These are phyloP conservation scores for Moesziomyces sp. DNA, from an alignment of 1,284 basidiomycete genomes.

Conservation along the genomic window DNA sequence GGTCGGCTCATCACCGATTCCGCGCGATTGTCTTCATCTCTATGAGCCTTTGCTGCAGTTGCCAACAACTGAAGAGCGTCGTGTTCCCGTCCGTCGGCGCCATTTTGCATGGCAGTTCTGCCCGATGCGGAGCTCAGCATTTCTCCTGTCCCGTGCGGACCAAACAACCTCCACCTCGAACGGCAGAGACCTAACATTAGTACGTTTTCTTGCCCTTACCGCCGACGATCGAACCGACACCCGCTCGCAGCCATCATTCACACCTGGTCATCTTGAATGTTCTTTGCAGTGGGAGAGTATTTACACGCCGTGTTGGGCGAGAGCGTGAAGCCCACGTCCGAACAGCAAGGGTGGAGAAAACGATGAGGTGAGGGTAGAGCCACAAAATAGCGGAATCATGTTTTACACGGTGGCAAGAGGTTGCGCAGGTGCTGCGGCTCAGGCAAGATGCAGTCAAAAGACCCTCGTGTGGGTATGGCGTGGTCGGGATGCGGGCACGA, in stretches of 20 bases:
- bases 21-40: background rate
- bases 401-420: conserved; percentile 24
- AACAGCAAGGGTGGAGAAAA: too few relatives aligned
- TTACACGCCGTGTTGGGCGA: conserved; percentile 14
- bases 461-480: conserved; percentile 35
- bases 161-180: conserved; percentile 7
- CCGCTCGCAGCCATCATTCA: too few relatives aligned
- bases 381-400: conserved; percentile 5
- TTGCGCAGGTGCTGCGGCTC: conserved; percentile 11
- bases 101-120: too few relatives aligned
- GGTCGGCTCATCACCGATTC: background rate
- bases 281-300: conserved; percentile 22
- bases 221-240: too few relatives aligned
- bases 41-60: background rate
- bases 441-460: background rate
- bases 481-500: conserved; percentile 8
- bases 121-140: background rate
- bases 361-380: background rate
- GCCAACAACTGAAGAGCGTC: background rate
- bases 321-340: background rate
- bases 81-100: too few relatives aligned
- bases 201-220: too few relatives aligned
- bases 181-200: too few relatives aligned
- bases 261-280: conserved; percentile 24
- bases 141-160: background rate